Conservation (phyloP, 1,284 basidiomycete genomes). For the Ustilago xerochloae region DNA sequence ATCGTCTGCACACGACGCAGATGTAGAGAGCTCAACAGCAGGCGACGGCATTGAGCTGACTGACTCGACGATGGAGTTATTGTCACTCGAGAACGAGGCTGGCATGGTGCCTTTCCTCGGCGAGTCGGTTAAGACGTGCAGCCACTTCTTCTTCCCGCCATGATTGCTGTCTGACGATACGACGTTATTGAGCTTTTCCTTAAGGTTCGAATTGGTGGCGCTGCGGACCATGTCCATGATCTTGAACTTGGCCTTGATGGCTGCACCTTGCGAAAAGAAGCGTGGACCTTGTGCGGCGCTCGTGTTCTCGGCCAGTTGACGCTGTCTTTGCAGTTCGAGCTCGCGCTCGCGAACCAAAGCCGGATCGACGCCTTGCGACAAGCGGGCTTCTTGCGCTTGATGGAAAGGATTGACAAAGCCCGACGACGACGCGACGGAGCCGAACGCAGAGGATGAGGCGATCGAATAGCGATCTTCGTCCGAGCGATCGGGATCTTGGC, state of each 20-base stretch:
- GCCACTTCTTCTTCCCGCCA: constrained; percentile 40
- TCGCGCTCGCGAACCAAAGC: constrained; percentile 29
- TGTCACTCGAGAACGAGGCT: constrained; percentile 19
- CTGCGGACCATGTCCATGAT: constrained; percentile 53
- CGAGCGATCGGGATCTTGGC: constrained; percentile 27
- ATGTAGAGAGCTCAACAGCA: constrained; percentile 4
- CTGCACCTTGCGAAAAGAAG: constrained; percentile 54
- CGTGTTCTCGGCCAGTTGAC: constrained; percentile 46
- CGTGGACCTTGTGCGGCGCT: constrained; percentile 49
- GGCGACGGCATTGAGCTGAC: constrained; percentile 14
- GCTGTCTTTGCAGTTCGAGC: constrained; percentile 29
- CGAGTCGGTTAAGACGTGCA: constrained; percentile 23
- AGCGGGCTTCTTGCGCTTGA: constrained; percentile 9
- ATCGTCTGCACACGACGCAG: constrained; percentile 6
- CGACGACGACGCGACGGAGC: constrained; percentile 38
- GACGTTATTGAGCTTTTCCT: constrained; percentile 32
- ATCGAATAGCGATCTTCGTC: constrained; percentile 54
- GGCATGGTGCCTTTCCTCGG: constrained; percentile 11
- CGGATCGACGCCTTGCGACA: constrained; percentile 7
- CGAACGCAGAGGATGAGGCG: constrained; percentile 46
- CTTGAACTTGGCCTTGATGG: constrained; percentile 58
- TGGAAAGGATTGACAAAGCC: constrained; percentile 28
- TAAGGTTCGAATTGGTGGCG: constrained; percentile 32
- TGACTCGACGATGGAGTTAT: constrained; percentile 28
- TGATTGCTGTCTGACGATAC: constrained; percentile 12